phyloP scores from a whole-genome alignment of 129 eudicot genomes.

The Chrysanthemum lavandulifolium region DNA sequence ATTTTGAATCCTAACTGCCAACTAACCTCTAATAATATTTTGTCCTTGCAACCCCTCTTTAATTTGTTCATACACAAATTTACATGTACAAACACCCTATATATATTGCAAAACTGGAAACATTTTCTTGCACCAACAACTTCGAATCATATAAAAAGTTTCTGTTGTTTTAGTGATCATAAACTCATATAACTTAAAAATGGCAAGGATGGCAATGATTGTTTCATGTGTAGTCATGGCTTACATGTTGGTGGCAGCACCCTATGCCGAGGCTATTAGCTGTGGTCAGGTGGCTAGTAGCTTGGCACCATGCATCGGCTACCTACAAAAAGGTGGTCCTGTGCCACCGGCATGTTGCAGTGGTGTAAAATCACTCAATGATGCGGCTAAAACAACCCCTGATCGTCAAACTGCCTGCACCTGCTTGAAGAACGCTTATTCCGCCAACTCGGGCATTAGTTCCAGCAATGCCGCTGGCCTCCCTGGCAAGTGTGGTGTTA shows the following conservation, averaged over 20 bases:
- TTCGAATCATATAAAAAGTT: background rate
- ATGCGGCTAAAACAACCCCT: background rate
- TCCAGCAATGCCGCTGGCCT: background rate
- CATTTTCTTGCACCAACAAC: constrained; percentile 2
- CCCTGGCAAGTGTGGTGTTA: constrained; percentile 18
- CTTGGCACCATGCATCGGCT: background rate
- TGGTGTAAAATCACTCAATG: constrained; percentile 11
- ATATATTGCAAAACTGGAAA: background rate
- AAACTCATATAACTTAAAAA: background rate
- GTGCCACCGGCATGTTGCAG: constrained; percentile 6
- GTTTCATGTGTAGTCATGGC: background rate
- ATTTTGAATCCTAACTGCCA: background rate
- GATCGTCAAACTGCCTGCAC: constrained; percentile 3
- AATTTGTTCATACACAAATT: background rate
- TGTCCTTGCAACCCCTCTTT: background rate
- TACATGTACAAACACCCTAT: background rate
- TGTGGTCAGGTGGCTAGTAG: constrained; percentile 8
- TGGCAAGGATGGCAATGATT: constrained; percentile 8
- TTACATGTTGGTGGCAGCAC: background rate
- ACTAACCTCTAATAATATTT: background rate
- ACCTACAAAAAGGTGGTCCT: background rate
- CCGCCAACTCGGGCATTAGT: background rate
- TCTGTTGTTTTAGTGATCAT: background rate
- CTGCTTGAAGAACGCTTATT: background rate
- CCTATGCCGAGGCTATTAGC: constrained; percentile 8